Percentiles rank a stretch among this genome's conserved stretches.
phyloP scores from a whole-genome alignment of 1,284 basidiomycete genomes.

The Sporisorium iseilematis-ciliati region DNA sequence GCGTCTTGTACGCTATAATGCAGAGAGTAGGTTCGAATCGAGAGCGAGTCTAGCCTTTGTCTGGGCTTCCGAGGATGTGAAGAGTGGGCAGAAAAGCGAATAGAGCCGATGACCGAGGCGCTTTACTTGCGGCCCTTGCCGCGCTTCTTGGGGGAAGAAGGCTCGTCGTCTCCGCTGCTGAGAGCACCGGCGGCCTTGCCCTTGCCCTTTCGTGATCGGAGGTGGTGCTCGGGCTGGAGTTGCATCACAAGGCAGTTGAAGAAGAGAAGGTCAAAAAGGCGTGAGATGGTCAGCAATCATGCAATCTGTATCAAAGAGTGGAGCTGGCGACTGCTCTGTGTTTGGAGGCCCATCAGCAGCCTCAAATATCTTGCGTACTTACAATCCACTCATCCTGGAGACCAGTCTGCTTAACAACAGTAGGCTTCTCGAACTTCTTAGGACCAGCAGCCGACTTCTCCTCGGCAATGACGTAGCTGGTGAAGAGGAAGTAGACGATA shows the following conservation, averaged over 20 bases:
- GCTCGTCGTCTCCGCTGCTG: slow-evolving; percentile 55
- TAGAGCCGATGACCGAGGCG: not conserved
- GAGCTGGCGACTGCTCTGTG: not conserved
- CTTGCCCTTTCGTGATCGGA: slow-evolving; percentile 40
- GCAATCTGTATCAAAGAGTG: not conserved
- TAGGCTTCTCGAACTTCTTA: slow-evolving; percentile 55
- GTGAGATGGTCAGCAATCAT: slow-evolving; percentile 12
- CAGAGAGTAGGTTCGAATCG: too few relatives aligned
- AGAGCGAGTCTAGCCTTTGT: too few relatives aligned
- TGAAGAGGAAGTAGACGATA: slow-evolving; percentile 46
- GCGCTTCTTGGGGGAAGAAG: slow-evolving; percentile 40
- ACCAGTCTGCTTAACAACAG: slow-evolving; percentile 24
- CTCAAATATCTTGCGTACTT: slow-evolving; percentile 14
- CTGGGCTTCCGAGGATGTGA: too few relatives aligned
- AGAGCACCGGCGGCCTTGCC: slow-evolving; percentile 42
- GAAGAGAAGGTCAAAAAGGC: not conserved
- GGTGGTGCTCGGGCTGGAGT: slow-evolving; percentile 42
- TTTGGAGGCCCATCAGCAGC: not conserved
- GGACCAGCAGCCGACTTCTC: slow-evolving; percentile 22
- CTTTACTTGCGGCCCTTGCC: slow-evolving; percentile 50
- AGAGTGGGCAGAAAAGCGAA: not conserved
- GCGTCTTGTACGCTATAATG: not conserved
- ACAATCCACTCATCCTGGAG: slow-evolving; percentile 53
- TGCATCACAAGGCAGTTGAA: not conserved
- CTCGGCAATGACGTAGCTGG: slow-evolving; percentile 44